Percentiles rank a stretch among this genome's conserved stretches.
Evolutionary conservation across 768 basidiomycete genomes (phyloP).

Genomic region (Gelatoporia subvermispora): DNA sequence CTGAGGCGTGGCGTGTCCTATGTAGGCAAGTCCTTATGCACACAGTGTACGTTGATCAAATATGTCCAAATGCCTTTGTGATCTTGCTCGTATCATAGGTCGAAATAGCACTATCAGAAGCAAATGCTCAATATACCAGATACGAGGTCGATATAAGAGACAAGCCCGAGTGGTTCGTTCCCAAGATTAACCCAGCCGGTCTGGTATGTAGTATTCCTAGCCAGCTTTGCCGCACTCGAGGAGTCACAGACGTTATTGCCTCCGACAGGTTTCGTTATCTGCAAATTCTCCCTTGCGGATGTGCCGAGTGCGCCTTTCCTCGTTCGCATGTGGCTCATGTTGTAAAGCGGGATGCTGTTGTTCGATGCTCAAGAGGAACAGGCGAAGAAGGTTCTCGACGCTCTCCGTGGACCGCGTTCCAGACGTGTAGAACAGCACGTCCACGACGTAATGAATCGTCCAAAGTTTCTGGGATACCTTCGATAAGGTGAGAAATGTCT

Average conservation of each 20-base stretch:
- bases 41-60: too few species aligned
- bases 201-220: slow-evolving; percentile 37
- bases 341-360: slow-evolving; percentile 47
- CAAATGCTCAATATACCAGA: slow-evolving; percentile 40
- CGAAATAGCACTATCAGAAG: slow-evolving; percentile 58
- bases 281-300: slow-evolving; percentile 55
- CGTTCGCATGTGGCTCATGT: slow-evolving; percentile 37
- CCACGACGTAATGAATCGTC: slow-evolving; percentile 38
- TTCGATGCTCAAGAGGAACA: too few species aligned
- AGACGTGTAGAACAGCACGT: slow-evolving; percentile 18
- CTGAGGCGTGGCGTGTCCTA: too few species aligned
- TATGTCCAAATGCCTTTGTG: slow-evolving; percentile 8
- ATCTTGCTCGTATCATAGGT: slow-evolving; percentile 13
- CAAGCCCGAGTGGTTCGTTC: slow-evolving; percentile 66
- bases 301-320: slow-evolving; percentile 56
- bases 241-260: slow-evolving; percentile 47
- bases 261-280: slow-evolving; percentile 37
- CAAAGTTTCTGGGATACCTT: slow-evolving; percentile 51
- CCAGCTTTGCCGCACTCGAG: slow-evolving; percentile 38
- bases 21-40: too few species aligned
- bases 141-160: slow-evolving; percentile 54
- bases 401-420: too few species aligned
- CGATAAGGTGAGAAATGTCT: slow-evolving; percentile 30
- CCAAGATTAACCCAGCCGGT: slow-evolving; percentile 57
- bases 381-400: too few species aligned